Base-by-base conservation (phyloP, 257 asterid species). In the Nemophila menziesii region DNA sequence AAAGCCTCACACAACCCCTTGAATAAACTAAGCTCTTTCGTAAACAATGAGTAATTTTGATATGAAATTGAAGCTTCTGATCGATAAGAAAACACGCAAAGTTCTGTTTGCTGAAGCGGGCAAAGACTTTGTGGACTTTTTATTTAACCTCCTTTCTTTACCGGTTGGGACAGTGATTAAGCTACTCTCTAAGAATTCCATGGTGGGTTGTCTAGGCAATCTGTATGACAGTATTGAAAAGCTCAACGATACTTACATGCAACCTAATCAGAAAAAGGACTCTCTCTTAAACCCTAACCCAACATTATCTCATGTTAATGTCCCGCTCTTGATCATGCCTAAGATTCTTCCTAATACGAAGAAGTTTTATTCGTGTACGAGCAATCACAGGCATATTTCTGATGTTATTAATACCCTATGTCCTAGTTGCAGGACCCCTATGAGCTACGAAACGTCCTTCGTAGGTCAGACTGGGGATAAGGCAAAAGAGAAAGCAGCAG, bases 321-420 rank as follows among this genome's bases (percentile, higher is more conserved):
- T 54, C 19, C 68, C 70, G 2, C 17, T 57, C 19, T 39, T 61
- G 36, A 22, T 26, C 18, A 36, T 36, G 37, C 39, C 44, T 7
- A 44, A 33, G 1, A 11, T 0, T 48, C 5, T 20, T 0, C 40
- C 27, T 0, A 10, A 20, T 2, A 16, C 1, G 1, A 58, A 38
- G 10, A n/a, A 11, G 4, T 29, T 41, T 11, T 61, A 61, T 26
- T 21, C 11, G 42, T 47, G 64, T 24, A 0, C 7, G 2, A 0
- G 3, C 14, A 1, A 1, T 10, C n/a, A 22, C 49, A 0, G 0
- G 0, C 11, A 11, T n/a, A 40, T 54, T 26, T 8, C 71, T 0
- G 70, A 67, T 22, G 52, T 47, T 20, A 46, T 62, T 0, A 17
- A 14, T 0, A 60, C 70, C 1, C 0, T 0, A 16, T 77, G 87